These are phyloP conservation scores for Venturia aucupariae DNA, from an alignment of 2,329 filamentous ascomycete genomes.

Conservation along the genomic window DNA sequence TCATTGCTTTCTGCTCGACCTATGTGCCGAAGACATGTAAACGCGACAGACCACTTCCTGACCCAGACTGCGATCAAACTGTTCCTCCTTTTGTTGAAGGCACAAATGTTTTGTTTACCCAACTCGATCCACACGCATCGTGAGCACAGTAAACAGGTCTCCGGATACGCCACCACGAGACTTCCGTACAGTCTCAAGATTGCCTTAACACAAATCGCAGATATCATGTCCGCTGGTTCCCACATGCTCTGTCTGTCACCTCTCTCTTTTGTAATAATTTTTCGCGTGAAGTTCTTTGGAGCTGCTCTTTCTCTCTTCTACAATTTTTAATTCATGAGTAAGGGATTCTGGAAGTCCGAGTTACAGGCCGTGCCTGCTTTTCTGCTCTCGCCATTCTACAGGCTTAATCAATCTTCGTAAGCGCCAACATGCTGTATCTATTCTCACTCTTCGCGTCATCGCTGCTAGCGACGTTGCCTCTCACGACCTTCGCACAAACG, in stretches of 20 bases:
- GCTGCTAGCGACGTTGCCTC: neutral
- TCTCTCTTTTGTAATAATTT: neutral
- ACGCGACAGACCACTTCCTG: neutral
- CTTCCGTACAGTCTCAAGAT: constrained; percentile 1
- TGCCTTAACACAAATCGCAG: neutral
- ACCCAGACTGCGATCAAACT: constrained; percentile 3
- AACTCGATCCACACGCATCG: constrained; percentile 1
- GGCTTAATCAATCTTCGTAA: neutral
- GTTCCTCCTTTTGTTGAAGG: neutral
- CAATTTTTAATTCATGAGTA: neutral
- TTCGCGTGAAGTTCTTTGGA: neutral
- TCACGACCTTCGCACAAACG: neutral
- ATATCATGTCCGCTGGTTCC: neutral
- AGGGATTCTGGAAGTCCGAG: neutral
- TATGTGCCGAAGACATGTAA: neutral
- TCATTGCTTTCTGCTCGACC: neutral
- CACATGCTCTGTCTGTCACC: neutral
- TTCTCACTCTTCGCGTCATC: constrained; percentile 3
- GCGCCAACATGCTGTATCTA: neutral
- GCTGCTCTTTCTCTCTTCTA: no score
- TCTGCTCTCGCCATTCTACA: neutral
- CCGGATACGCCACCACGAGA: constrained; percentile 1
- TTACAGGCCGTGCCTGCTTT: neutral
- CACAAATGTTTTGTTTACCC: constrained; percentile 1
- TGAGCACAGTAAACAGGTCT: neutral